Conservation (phyloP, 2,329 filamentous ascomycete species). For the Pseudogymnoascus sp. region DNA sequence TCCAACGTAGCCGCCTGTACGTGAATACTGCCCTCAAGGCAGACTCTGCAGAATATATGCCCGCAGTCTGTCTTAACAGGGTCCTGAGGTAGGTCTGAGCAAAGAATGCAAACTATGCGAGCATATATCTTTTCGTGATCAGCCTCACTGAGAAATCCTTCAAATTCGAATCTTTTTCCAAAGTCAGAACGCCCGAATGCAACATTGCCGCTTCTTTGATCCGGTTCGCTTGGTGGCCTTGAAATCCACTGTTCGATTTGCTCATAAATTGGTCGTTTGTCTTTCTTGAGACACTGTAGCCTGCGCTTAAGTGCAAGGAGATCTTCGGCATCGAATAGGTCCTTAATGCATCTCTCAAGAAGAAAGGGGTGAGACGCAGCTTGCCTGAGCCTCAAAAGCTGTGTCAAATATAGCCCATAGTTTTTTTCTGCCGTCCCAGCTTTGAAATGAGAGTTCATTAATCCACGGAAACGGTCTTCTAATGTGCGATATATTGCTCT, state of each 20-base stretch:
- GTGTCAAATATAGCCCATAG: slow-evolving; percentile 25
- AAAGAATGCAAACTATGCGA: not conserved
- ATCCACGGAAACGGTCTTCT: slow-evolving; percentile 26
- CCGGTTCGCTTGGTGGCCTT: not conserved
- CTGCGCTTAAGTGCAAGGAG: slow-evolving; percentile 16
- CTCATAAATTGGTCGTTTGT: slow-evolving; percentile 22
- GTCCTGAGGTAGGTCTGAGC: not conserved
- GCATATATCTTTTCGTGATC: not conserved
- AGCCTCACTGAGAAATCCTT: not conserved
- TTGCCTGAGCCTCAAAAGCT: slow-evolving; percentile 27
- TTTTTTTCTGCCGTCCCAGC: slow-evolving; percentile 18
- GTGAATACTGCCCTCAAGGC: not conserved
- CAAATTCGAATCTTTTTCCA: not conserved
- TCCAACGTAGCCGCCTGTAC: not conserved
- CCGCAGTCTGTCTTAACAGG: not conserved
- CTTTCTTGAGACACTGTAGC: slow-evolving; percentile 13
- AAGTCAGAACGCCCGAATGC: not conserved
- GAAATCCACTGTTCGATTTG: slow-evolving; percentile 24
- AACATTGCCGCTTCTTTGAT: not conserved
- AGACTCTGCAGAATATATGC: not conserved
- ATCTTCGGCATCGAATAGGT: slow-evolving; percentile 26
- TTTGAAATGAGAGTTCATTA: slow-evolving; percentile 23
- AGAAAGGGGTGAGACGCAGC: slow-evolving; percentile 28
- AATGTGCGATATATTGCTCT: slow-evolving; percentile 45
- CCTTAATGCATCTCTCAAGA: slow-evolving; percentile 26